Evolutionary conservation across 441 rosid species (phyloP).

Genomic region (Erodium moschatum): DNA sequence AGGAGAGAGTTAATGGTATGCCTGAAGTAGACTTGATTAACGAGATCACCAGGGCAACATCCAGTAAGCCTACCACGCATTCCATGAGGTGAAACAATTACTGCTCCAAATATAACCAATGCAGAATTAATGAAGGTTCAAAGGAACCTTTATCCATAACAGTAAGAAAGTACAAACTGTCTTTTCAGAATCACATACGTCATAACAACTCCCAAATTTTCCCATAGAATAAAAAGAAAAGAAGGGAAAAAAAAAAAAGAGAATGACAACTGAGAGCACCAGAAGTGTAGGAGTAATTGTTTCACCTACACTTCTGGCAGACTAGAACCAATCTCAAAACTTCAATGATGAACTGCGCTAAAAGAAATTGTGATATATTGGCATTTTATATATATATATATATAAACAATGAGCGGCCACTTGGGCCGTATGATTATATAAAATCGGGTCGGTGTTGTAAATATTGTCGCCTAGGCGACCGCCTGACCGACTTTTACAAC

Average conservation of each 20-base stretch:
- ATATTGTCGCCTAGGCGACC: no score
- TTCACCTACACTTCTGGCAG: no score
- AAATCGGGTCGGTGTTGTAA: no score
- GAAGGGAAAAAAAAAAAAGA: no score
- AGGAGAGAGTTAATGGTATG: slow-evolving; percentile 20
- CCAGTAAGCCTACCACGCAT: slow-evolving; percentile 92
- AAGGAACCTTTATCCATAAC: slow-evolving; percentile 15
- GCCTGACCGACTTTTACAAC: no score
- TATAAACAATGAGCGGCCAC: no score
- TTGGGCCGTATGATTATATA: no score
- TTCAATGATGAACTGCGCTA: no score
- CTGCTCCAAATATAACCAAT: slow-evolving; percentile 36
- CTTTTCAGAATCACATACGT: not conserved
- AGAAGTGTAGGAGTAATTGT: not conserved
- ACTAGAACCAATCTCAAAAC: no score
- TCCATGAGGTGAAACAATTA: slow-evolving; percentile 96
- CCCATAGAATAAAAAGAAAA: not conserved
- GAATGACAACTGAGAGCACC: not conserved
- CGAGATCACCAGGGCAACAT: slow-evolving; percentile 84
- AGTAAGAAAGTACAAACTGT: not conserved
- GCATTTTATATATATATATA: no score
- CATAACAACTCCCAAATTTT: not conserved
- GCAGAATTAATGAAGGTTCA: slow-evolving; percentile 23
- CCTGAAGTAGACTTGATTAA: slow-evolving; percentile 91
- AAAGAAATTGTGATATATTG: no score